These are phyloP conservation scores for Coemansia sp. DNA, from an alignment of 371 early-diverging fungal species.

Conservation along the genomic window DNA sequence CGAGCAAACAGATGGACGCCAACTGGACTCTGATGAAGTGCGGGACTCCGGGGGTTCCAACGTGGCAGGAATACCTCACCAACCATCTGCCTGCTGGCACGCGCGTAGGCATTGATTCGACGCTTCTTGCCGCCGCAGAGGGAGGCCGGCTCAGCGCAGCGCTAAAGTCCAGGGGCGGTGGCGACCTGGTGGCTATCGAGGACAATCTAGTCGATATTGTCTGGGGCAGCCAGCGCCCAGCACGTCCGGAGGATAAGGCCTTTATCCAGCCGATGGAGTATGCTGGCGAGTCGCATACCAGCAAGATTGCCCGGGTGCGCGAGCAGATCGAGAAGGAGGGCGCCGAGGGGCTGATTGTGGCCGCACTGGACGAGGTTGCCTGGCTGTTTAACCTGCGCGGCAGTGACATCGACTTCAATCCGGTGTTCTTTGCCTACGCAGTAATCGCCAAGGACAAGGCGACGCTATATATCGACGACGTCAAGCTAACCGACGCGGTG, in stretches of 20 bases:
- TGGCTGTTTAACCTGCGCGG: slow-evolving; percentile 99
- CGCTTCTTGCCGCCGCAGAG: slow-evolving; percentile 74
- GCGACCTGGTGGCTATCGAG: slow-evolving; percentile 58
- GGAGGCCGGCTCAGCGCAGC: slow-evolving; percentile 60
- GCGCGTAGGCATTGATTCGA: slow-evolving; percentile 86
- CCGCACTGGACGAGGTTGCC: slow-evolving; percentile 91
- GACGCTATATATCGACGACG: slow-evolving; percentile 77
- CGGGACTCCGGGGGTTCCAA: slow-evolving; percentile 84
- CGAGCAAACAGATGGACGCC: slow-evolving; percentile 84
- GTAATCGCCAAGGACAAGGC: slow-evolving; percentile 68
- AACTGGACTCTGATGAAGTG: slow-evolving; percentile 94
- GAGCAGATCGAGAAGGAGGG: slow-evolving; percentile 59
- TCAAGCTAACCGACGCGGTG: slow-evolving; percentile 67
- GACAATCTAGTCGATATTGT: slow-evolving; percentile 77
- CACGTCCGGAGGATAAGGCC: slow-evolving; percentile 61
- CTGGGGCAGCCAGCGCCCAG: slow-evolving; percentile 75
- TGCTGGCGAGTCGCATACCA: slow-evolving; percentile 60
- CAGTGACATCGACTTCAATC: slow-evolving; percentile 96
- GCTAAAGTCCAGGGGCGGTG: slow-evolving; percentile 54
- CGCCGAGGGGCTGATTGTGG: slow-evolving; percentile 72
- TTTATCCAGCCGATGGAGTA: slow-evolving; percentile 68
- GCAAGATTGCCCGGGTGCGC: slow-evolving; percentile 65
- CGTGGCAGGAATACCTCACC: slow-evolving; percentile 83
- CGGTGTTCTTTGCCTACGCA: slow-evolving; percentile 96
- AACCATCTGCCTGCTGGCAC: slow-evolving; percentile 64